Evolutionary conservation across 2,329 filamentous ascomycete species (phyloP), one percentile per base, ranked within the genome.

Genomic region (Chrysosporium keratinophilum): DNA sequence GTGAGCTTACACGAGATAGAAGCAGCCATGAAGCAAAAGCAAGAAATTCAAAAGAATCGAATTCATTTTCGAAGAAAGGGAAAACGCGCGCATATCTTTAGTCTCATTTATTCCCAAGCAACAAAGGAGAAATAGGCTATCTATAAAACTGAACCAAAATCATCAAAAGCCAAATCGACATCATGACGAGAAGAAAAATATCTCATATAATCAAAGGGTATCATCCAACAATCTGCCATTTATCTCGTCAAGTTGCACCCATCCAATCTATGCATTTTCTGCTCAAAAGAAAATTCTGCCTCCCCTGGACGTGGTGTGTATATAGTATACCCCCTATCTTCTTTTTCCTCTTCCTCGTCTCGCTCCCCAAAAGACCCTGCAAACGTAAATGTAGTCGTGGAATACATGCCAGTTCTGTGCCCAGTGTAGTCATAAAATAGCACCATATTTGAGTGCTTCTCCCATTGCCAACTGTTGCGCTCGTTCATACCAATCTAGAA

Each of bases 331-430:
- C 7, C 23, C 37, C 17, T 17, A 2, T 34, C 31, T 48, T n/a
- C 12, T 20, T 39, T 49, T 19, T 19, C 23, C 1, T 40, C 15
- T 14, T n/a, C 23, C 15, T 19, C 31, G 12, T n/a, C 4, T 14
- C 34, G 23, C 23, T 28, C 23, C 3, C 23, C 23, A 35, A n/a
- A 15, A 15, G 44, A 35, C 23, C 40, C 11, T 5, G 6, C 12
- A 45, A 52, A 45, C 45, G 41, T 19, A 52, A 51, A 51, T 44
- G 49, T 14, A 51, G 37, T 52, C 50, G n/a, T 45, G 35, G 50
- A 45, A 37, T 39, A 45, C 50, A 52, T 45, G 1, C n/a, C 31
- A 35, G 37, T n/a, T 31, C 12, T 15, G 28, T 9, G 2, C 19
- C 2, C 35, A 6, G 15, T 50, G 14, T 42, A 19, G 37, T 39